Percentiles rank a stretch among this genome's conserved stretches.
These are phyloP conservation scores for Phytophthora capsici DNA, from an alignment of 352 stramenopile genomes.

Conservation along the genomic window DNA sequence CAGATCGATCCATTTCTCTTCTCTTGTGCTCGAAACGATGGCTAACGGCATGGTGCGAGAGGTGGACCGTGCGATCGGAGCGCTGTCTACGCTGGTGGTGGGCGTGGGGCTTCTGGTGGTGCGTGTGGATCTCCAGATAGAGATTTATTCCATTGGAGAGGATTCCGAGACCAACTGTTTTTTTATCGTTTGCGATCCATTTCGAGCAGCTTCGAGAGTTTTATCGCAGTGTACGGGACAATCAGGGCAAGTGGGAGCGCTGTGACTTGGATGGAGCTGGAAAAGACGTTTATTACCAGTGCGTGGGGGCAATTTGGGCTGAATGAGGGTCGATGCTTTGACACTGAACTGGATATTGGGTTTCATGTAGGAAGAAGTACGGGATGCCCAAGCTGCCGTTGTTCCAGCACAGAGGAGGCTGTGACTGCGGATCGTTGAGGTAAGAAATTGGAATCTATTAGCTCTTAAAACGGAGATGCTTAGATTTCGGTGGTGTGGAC, in stretches of 20 bases:
- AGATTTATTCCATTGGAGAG: slow-evolving; percentile 5
- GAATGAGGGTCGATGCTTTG: background rate
- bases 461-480: slow-evolving; percentile 8
- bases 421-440: slow-evolving; percentile 73
- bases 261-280: slow-evolving; percentile 50
- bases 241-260: slow-evolving; percentile 61
- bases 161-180: slow-evolving; percentile 9
- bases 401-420: slow-evolving; percentile 78
- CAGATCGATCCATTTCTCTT: background rate
- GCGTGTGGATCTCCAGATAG: slow-evolving; percentile 10
- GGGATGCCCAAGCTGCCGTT: slow-evolving; percentile 69
- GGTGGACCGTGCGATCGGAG: slow-evolving; percentile 80
- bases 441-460: slow-evolving; percentile 13
- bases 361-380: slow-evolving; percentile 73
- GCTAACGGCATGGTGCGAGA: slow-evolving; percentile 70
- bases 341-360: slow-evolving; percentile 8
- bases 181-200: slow-evolving; percentile 4
- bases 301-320: slow-evolving; percentile 14
- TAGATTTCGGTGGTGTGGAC: slow-evolving; percentile 6
- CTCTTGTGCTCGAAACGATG: slow-evolving; percentile 33
- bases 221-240: slow-evolving; percentile 57
- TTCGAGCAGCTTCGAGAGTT: slow-evolving; percentile 62
- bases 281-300: slow-evolving; percentile 85
- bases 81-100: slow-evolving; percentile 77
- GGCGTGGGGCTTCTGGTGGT: slow-evolving; percentile 78